Percentiles rank a stretch among this genome's conserved stretches.
phyloP scores from a whole-genome alignment of 345 rosid genomes.

The Pugionium dolabratum region DNA sequence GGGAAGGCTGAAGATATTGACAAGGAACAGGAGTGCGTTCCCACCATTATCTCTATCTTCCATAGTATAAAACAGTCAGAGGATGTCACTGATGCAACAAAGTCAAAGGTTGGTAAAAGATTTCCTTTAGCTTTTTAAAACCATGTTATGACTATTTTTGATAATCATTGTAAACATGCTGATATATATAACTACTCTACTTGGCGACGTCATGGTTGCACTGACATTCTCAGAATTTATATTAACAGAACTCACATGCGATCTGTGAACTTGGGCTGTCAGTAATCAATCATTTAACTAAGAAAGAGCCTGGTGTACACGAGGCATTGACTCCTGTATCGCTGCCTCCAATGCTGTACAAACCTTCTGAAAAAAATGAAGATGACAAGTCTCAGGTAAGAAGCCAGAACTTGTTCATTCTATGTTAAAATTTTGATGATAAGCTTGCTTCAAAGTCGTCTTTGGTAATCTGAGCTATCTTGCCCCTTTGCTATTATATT shows the following conservation, averaged over 20 bases:
- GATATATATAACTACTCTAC: constrained; percentile 6
- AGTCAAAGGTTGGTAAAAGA: constrained; percentile 66
- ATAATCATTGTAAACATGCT: constrained; percentile 16
- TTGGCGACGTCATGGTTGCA: constrained; percentile 8
- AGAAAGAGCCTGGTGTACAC: constrained; percentile 51
- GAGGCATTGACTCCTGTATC: constrained; percentile 45
- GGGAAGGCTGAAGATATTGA: constrained; percentile 61
- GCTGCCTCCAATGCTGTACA: constrained; percentile 70
- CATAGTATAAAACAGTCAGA: constrained; percentile 67
- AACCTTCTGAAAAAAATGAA: constrained; percentile 58
- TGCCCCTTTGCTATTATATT: constrained; percentile 2
- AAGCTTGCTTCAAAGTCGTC: constrained; percentile 4
- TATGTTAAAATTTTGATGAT: constrained; percentile 9
- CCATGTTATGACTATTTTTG: constrained; percentile 13
- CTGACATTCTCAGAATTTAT: constrained; percentile 34
- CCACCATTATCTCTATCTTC: constrained; percentile 54
- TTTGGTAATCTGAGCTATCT: constrained; percentile 25
- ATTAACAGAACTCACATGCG: constrained; percentile 83
- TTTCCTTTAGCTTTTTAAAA: constrained; percentile 20
- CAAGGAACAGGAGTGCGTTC: constrained; percentile 61
- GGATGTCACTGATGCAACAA: constrained; percentile 68
- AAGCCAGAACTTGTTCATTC: constrained; percentile 20
- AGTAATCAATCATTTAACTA: constrained; percentile 56
- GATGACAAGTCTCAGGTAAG: constrained; percentile 62
- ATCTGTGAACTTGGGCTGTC: constrained; percentile 88